phyloP scores from a whole-genome alignment of 2,329 filamentous ascomycete species.

The Chrysosporium queenslandicum region DNA sequence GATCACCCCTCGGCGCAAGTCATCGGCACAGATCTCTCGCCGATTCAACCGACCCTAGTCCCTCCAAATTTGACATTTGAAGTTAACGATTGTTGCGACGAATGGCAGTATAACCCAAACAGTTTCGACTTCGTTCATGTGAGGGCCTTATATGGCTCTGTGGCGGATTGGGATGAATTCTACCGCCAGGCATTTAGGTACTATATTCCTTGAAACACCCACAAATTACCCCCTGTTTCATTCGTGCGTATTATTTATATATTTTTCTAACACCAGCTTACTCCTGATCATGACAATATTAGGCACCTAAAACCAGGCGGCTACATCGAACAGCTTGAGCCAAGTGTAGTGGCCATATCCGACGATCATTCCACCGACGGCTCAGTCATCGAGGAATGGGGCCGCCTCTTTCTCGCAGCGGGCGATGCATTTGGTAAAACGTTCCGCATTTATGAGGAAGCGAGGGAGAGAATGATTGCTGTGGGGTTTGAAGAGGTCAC shows the following conservation, averaged over 20 bases:
- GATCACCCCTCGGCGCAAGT: conserved; percentile 45
- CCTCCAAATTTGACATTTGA: conserved; percentile 27
- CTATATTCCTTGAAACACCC: background rate
- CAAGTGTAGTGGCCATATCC: conserved; percentile 17
- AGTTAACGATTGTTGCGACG: conserved; percentile 28
- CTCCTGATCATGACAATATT: no score
- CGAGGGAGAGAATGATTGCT: conserved; percentile 25
- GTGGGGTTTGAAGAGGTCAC: conserved; percentile 40
- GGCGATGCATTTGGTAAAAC: conserved; percentile 20
- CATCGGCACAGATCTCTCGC: conserved; percentile 32
- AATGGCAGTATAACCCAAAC: conserved; percentile 28
- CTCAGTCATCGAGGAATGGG: conserved; percentile 18
- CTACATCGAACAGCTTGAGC: conserved; percentile 28
- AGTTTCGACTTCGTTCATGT: conserved; percentile 38
- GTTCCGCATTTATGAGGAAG: conserved; percentile 19
- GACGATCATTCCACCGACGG: conserved; percentile 21
- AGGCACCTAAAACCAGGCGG: conserved; percentile 25
- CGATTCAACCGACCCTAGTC: conserved; percentile 22
- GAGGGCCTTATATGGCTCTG: conserved; percentile 30
- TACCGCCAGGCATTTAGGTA: conserved; percentile 23
- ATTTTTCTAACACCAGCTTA: conserved; percentile 14
- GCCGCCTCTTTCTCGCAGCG: conserved; percentile 16
- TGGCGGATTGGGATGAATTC: conserved; percentile 28
- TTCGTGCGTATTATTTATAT: background rate
- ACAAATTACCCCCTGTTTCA: no score